These are phyloP conservation scores for Sclerotinia sclerotiorum DNA, from an alignment of 2,329 filamentous ascomycete genomes.

Conservation along the genomic window DNA sequence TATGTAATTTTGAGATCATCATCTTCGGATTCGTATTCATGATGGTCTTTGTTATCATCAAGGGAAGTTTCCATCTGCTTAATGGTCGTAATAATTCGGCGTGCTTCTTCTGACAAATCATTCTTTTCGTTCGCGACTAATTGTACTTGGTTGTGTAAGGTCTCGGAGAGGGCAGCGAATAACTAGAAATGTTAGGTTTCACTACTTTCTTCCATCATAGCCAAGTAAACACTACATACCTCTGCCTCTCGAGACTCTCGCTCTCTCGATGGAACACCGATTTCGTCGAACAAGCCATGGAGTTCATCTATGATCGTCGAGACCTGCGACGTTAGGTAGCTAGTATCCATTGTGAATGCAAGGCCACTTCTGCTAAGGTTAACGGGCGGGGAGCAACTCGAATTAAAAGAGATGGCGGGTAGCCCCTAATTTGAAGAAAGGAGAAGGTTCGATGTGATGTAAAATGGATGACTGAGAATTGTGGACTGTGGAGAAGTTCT, in stretches of 20 bases:
- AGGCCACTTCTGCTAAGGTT: constrained; percentile 12
- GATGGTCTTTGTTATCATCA: constrained; percentile 68
- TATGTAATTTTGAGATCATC: constrained; percentile 76
- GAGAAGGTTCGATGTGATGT: constrained; percentile 9
- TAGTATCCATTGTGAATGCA: constrained; percentile 70
- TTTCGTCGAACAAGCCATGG: constrained; percentile 94
- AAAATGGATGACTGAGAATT: constrained; percentile 14
- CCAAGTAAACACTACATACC: constrained; percentile 52
- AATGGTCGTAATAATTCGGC: constrained; percentile 79
- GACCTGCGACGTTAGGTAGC: constrained; percentile 92
- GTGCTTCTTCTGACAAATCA: constrained; percentile 83
- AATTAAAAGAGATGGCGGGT: constrained; percentile 11
- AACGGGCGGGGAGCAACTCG: constrained; percentile 3
- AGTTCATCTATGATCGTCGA: constrained; percentile 90
- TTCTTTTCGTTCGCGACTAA: constrained; percentile 86
- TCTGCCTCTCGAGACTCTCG: constrained; percentile 86
- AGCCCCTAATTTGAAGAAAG: constrained; percentile 16
- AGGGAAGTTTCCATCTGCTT: constrained; percentile 92
- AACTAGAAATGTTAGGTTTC: constrained; percentile 55
- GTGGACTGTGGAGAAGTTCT: constrained; percentile 15
- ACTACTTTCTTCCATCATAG: background rate
- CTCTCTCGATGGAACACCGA: constrained; percentile 91
- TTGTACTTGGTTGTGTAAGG: constrained; percentile 84
- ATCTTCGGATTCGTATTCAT: constrained; percentile 63
- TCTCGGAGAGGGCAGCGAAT: constrained; percentile 87